A percentile compares a stretch with the other conserved stretches of the same genome.
These are phyloP conservation scores for Clavulina sp. DNA, from an alignment of 768 basidiomycete genomes.

Conservation along the genomic window DNA sequence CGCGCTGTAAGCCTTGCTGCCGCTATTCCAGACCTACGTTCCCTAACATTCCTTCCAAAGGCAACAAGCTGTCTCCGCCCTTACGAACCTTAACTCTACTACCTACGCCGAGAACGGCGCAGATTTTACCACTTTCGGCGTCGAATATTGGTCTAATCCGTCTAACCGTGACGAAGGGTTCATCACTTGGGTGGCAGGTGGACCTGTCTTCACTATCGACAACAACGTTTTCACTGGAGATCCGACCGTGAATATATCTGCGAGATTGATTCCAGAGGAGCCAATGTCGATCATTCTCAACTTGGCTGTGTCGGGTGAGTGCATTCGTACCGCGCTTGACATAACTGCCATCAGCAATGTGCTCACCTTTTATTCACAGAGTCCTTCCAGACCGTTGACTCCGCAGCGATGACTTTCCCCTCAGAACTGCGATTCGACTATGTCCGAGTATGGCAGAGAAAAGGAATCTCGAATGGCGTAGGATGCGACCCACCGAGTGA, in stretches of 20 bases:
- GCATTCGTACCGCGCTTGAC: neutral
- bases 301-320: constrained; percentile 9
- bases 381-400: constrained; percentile 49
- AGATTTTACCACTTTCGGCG: constrained; percentile 18
- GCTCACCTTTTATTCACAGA: constrained; percentile 24
- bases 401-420: constrained; percentile 45
- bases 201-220: constrained; percentile 16
- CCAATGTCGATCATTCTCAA: constrained; percentile 19
- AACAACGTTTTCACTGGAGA: constrained; percentile 18
- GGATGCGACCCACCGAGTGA: constrained; percentile 40
- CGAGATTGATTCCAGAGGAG: constrained; percentile 22
- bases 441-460: constrained; percentile 66
- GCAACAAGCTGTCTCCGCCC: neutral
- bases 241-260: constrained; percentile 14
- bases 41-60: neutral
- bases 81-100: neutral
- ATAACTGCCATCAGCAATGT: constrained; percentile 28
- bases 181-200: constrained; percentile 19
- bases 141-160: constrained; percentile 23
- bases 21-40: no score
- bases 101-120: neutral
- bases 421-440: constrained; percentile 59
- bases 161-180: constrained; percentile 16
- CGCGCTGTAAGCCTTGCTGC: neutral
- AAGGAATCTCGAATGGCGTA: constrained; percentile 31